Base-by-base conservation (phyloP, 192 early-diverging fungal species). In the Coemansia sp. region DNA sequence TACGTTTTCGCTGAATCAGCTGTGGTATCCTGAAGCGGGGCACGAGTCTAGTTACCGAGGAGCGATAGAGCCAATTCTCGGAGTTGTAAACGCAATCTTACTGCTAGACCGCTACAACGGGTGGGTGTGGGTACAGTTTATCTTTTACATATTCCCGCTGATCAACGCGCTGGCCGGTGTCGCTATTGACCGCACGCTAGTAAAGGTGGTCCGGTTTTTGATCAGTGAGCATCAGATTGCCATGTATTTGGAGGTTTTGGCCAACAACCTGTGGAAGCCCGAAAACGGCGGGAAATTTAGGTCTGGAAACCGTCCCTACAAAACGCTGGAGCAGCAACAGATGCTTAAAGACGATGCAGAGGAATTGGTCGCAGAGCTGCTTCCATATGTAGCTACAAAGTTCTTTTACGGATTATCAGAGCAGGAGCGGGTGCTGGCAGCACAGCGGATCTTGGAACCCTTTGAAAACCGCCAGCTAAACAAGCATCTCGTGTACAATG, bases 401-500 rank as follows among this genome's bases (percentile, higher is more conserved):
- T 75, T 81, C 48, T 81, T 81, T 22, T 81, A 81, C 29, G 78
- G 78, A 11, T 55, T 62, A 47, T 59, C 62, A 8, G 73, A 74
- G 7, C 43, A 64, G 27, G 78, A 81, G 19, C 56, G 78, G 5
- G 43, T 66, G 47, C 23, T 75, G 49, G 78, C 78, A 2, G 73
- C 78, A 2, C 64, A 66, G 55, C 56, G 78, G 19, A 81, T 81
- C 22, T 59, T 81, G 9, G 78, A 81, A 43, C 78, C 78, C 9
- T 81, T 81, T 57, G 78, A 81, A 66, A 81, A 81, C 41, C 65
- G 67, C 4, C 78, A 81, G 63, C 69, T 81, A 32, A 81, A 81
- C 62, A 81, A 81, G 69, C 78, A 81, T 51, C 27, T 81, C 59
- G 57, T 75, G 22, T 81, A 81, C 69, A 81, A 62, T 69, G 38